Base-by-base conservation (phyloP, 2,329 filamentous ascomycete genomes). In the Penicillium sp. region DNA sequence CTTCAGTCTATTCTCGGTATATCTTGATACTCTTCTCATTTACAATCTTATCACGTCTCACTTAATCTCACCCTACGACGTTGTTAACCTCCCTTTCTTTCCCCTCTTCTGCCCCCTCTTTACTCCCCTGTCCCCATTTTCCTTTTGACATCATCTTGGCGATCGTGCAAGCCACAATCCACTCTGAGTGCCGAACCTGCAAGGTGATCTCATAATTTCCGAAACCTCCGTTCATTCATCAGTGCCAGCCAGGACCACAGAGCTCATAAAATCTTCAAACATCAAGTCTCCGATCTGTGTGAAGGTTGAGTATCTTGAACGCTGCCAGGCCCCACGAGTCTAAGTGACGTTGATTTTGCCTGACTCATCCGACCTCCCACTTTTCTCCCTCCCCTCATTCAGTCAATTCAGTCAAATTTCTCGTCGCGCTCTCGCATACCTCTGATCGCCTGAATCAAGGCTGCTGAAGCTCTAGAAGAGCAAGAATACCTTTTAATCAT, bases 361-460 rank as follows among this genome's bases (percentile, higher is more conserved):
- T 60, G 60, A 63, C 52, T 63, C 60, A 61, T 63, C 60, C 60
- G 42, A 54, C 29, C 51, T 52, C 54, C 60, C 57, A 45, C 47
- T 58, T 60, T 56, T 46, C 55, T 55, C 50, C 57, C 52, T 43
- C 53, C 39, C 42, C 49, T 49, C 51, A 54, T 46, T 36, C 47
- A 27, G 24, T 27, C 24, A 27, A 27, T 27, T 49, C 53, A 55
- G 32, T 49, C 55, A 57, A 48, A 58, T 42, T 39, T 27, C 29
- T n/a, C 42, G 3, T 46, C 51, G 39, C 44, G 24, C 13, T 34
- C 16, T 50, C 34, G 42, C 43, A 32, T 18, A 18, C 18, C 39
- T 49, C 32, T 43, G 49, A 39, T 45, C 18, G 13, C 53, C 60
- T 27, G 14, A 48, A 55, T 55, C 57, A 58, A 38, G n/a, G 16